Evolutionary conservation across 495 filamentous ascomycete species (phyloP).

Genomic region (Aspergillus baeticus): DNA sequence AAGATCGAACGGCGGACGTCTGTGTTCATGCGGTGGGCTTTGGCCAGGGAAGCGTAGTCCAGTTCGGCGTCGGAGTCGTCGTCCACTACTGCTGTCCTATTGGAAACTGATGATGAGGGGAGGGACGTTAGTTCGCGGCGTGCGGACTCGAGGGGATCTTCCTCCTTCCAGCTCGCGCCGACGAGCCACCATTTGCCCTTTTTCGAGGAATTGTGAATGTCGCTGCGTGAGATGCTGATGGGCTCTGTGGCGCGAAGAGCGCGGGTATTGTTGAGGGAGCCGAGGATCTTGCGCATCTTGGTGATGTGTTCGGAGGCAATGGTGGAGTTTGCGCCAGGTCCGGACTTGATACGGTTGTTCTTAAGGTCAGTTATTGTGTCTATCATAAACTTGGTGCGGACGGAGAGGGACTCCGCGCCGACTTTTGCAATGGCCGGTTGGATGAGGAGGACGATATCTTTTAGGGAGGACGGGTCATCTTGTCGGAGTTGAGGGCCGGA

Average conservation of each 20-base stretch:
- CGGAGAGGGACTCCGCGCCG: conserved; percentile 70
- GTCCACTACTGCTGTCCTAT: conserved; percentile 21
- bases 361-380: conserved; percentile 92
- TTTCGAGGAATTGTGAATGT: conserved; percentile 77
- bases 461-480: conserved; percentile 87
- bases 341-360: conserved; percentile 85
- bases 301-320: conserved; percentile 73
- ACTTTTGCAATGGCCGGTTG: conserved; percentile 65
- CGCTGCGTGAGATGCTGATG: conserved; percentile 72
- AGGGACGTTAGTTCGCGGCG: conserved; percentile 33
- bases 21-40: conserved; percentile 90
- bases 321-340: conserved; percentile 48
- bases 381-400: conserved; percentile 96
- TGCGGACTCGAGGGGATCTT: conserved; percentile 41
- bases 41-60: conserved; percentile 73
- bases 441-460: conserved; percentile 82
- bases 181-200: conserved; percentile 99
- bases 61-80: conserved; percentile 53
- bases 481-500: conserved; percentile 80
- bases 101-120: conserved; percentile 9
- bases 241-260: conserved; percentile 74
- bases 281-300: conserved; percentile 79
- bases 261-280: conserved; percentile 64
- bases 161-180: conserved; percentile 81
- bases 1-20: conserved; percentile 91